phyloP scores from a whole-genome alignment of 495 filamentous ascomycete species.

The Recurvomyces mirabilis region DNA sequence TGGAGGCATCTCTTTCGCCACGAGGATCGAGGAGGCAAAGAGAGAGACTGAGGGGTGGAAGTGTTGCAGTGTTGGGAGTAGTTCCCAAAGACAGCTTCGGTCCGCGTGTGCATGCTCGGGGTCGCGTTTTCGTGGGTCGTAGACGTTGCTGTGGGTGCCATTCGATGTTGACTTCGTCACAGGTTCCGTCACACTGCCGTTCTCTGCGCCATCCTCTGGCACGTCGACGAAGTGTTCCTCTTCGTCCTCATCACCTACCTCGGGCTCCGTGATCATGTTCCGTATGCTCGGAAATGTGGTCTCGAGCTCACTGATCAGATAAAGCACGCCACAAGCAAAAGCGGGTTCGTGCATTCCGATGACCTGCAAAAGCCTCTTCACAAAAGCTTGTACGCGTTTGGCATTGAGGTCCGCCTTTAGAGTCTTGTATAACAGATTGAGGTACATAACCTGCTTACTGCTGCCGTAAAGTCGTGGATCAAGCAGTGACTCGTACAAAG shows the following conservation, averaged over 20 bases:
- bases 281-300: constrained; percentile 61
- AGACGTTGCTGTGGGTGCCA: constrained; percentile 28
- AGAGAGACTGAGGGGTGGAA: constrained; percentile 95
- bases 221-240: constrained; percentile 67
- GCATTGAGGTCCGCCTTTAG: constrained; percentile 78
- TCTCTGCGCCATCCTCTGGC: constrained; percentile 39
- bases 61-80: constrained; percentile 69
- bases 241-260: constrained; percentile 54
- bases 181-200: no score
- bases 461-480: constrained; percentile 79
- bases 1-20: constrained; percentile 54
- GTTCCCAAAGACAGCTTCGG: constrained; percentile 82
- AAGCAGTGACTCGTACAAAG: constrained; percentile 85
- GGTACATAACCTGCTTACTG: constrained; percentile 88
- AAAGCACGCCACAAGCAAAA: constrained; percentile 82
- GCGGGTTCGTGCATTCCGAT: constrained; percentile 76
- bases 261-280: constrained; percentile 59
- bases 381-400: constrained; percentile 85
- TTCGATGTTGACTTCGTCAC: no score
- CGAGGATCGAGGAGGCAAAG: constrained; percentile 59
- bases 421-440: constrained; percentile 80
- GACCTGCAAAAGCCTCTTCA: constrained; percentile 80
- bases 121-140: constrained; percentile 83
- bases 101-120: constrained; percentile 86
- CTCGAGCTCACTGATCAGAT: constrained; percentile 73